Evolutionary conservation across 2,329 filamentous ascomycete species (phyloP).

Genomic region (Trichophyton benhamiae): DNA sequence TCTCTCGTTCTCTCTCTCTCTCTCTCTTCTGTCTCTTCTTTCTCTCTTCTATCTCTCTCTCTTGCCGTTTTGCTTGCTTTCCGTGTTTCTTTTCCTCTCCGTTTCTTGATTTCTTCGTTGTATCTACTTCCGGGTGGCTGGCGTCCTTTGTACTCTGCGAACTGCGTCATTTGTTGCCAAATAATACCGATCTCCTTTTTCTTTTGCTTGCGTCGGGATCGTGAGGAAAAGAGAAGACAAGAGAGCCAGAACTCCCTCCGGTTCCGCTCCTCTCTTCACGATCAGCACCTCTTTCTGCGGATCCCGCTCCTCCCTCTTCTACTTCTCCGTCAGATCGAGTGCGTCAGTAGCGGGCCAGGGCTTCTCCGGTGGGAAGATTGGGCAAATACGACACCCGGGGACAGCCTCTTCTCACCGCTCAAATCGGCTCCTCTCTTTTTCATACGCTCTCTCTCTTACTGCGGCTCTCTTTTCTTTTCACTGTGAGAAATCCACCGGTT

Average conservation of each 20-base stretch:
- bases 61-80: neutral
- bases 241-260: neutral
- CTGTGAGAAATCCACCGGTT: neutral
- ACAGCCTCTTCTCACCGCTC: neutral
- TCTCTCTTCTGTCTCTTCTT: slow-evolving; percentile 15
- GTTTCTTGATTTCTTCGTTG: slow-evolving; percentile 5
- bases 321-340: neutral
- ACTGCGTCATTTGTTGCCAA: neutral
- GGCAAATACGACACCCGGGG: neutral
- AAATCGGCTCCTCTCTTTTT: neutral
- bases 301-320: neutral
- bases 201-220: slow-evolving; percentile 4
- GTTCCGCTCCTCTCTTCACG: neutral
- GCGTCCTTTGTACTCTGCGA: neutral
- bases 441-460: no score
- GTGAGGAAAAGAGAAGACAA: neutral
- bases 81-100: neutral
- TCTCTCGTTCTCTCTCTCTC: slow-evolving; percentile 14
- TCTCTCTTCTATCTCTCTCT: neutral
- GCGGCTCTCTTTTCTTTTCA: neutral
- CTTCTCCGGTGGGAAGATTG: neutral
- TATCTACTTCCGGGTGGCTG: neutral
- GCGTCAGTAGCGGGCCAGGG: neutral
- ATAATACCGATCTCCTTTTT: neutral
- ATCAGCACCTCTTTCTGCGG: neutral